Evolutionary conservation across 2,329 filamentous ascomycete species (phyloP), one percentile per base, ranked within the genome.

Genomic region (Paraphaeosphaeria minitans): DNA sequence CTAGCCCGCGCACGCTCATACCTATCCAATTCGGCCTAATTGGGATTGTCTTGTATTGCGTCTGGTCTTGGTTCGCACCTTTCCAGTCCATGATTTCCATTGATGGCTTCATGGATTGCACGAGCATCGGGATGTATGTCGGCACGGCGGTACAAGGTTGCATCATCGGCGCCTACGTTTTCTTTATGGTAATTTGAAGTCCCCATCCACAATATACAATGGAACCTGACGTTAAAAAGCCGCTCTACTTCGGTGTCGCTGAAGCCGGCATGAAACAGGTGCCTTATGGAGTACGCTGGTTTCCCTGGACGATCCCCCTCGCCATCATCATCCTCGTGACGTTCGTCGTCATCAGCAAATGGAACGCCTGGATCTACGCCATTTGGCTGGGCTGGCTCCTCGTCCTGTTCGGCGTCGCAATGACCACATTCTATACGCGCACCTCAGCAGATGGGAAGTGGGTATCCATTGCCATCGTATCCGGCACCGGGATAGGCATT

Each of bases 401-500:
- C 1, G 71, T 75, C n/a, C 73, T 74, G 0, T n/a, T 80, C 0
- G 80, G 80, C 0, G 60, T 78, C 0, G 83, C 82, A 0, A 64
- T 82, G 0, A 75, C 82, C 2, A 71, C 75, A 1, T 47, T 82
- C 0, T 75, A 82, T 12, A 73, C 77, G 42, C 54, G 67, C 1
- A 58, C 73, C 13, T 79, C 81, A 0, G 67, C 68, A 2, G 75
- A 75, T 0, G 77, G 66, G 0, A 66, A 57, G 3, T 84, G 80
- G 80, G 75, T 80, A 0, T 65, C 75, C 43, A 77, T 81, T 56
- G 79, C 83, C 62, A 55, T 82, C 4, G 21, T 82, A 41, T 67
- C 67, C 0, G 77, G 77, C 0, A 47, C 77, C 8, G 83, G 82
- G 0, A 60, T 73, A 3, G 83, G 83, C 1, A 60, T 83, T 1